A percentile compares a stretch with the other conserved stretches of the same genome.
Conservation (phyloP, 1,284 basidiomycete genomes). For the Moesziomyces sp. region DNA sequence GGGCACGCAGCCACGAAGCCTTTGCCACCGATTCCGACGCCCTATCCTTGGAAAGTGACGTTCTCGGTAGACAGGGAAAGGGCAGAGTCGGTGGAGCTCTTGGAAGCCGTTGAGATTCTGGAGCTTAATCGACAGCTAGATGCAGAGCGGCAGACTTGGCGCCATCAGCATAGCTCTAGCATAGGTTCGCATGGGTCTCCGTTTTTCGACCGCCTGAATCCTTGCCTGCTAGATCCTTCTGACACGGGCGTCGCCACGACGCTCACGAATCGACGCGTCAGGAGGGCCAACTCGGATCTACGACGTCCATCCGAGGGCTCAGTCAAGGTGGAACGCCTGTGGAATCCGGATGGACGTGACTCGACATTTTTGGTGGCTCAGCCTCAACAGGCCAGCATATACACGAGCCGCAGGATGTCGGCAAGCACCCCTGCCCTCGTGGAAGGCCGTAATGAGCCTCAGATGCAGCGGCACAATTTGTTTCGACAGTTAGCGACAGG, state of each 20-base stretch:
- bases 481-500: constrained; percentile 1
- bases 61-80: background rate
- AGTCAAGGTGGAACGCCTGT: constrained; percentile 21
- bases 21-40: constrained; percentile 9
- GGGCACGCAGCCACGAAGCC: constrained; percentile 4
- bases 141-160: constrained; percentile 22
- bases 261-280: background rate
- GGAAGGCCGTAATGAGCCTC: background rate
- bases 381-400: constrained; percentile 1
- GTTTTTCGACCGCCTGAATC: constrained; percentile 12
- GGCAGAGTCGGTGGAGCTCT: constrained; percentile 12
- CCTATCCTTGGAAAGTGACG: background rate
- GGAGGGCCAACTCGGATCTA: background rate
- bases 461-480: constrained; percentile 3
- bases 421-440: constrained; percentile 20
- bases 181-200: constrained; percentile 1
- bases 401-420: constrained; percentile 3
- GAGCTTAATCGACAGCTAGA: constrained; percentile 20
- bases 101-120: constrained; percentile 17
- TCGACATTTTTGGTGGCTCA: constrained; percentile 21
- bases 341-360: constrained; percentile 17
- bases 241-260: background rate
- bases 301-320: background rate
- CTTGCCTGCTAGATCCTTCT: constrained; percentile 19
- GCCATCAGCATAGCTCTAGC: constrained; percentile 17